Percentiles rank a stretch among this genome's conserved stretches.
These are phyloP conservation scores for Crithidia sp. DNA, from an alignment of 208 protist species.

Conservation along the genomic window DNA sequence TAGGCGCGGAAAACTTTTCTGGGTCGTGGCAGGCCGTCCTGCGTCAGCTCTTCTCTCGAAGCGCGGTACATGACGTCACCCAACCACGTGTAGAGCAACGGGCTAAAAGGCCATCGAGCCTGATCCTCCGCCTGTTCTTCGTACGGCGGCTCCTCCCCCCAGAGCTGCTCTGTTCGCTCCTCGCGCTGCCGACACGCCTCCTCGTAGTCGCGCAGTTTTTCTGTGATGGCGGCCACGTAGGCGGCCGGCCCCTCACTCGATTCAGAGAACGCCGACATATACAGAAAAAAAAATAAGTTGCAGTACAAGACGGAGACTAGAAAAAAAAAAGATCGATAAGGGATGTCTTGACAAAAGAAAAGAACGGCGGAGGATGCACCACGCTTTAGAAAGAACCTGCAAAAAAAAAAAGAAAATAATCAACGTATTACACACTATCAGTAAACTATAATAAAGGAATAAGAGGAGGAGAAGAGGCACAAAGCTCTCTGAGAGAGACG, in stretches of 20 bases:
- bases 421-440: too few relatives aligned
- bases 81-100: constrained; percentile 44
- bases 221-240: too few relatives aligned
- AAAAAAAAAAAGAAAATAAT: too few relatives aligned
- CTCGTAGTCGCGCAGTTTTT: background rate
- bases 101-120: constrained; percentile 17
- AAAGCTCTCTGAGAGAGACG: too few relatives aligned
- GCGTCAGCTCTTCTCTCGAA: background rate
- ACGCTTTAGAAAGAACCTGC: too few relatives aligned
- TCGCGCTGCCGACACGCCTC: background rate
- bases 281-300: background rate
- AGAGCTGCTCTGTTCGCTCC: constrained; percentile 22
- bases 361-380: too few relatives aligned
- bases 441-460: too few relatives aligned
- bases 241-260: background rate
- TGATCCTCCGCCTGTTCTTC: constrained; percentile 32
- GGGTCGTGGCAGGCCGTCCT: constrained; percentile 1
- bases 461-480: too few relatives aligned
- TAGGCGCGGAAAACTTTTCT: constrained; percentile 1
- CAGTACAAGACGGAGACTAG: too few relatives aligned
- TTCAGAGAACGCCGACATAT: background rate
- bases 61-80: constrained; percentile 30
- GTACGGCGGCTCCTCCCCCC: constrained; percentile 36
- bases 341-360: too few relatives aligned
- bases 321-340: too few relatives aligned